phyloP scores from a whole-genome alignment of 1,284 basidiomycete species.

The Meripilus lineatus region DNA sequence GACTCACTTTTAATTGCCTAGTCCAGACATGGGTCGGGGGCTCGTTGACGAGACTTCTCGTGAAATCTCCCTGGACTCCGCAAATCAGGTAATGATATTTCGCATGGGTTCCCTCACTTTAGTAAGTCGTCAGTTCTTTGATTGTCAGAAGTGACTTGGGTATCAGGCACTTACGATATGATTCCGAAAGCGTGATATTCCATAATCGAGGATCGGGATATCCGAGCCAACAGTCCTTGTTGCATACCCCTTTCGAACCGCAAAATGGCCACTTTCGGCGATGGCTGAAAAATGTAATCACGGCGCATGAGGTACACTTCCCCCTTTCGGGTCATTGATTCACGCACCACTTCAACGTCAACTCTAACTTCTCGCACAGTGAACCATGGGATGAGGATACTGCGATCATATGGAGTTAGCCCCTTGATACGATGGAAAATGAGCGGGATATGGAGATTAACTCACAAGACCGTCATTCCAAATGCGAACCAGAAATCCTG shows the following conservation, averaged over 20 bases:
- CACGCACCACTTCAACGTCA: constrained; percentile 37
- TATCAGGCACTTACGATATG: constrained; percentile 56
- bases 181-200: constrained; percentile 72
- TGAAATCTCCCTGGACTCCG: constrained; percentile 71
- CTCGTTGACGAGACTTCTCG: constrained; percentile 51
- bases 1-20: constrained; percentile 53
- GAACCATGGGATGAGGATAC: constrained; percentile 40
- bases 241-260: constrained; percentile 70
- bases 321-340: too few relatives aligned
- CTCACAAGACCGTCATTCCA: constrained; percentile 37
- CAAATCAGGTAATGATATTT: constrained; percentile 67
- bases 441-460: constrained; percentile 1
- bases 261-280: constrained; percentile 61
- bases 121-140: too few relatives aligned
- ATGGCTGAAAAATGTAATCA: constrained; percentile 58
- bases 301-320: too few relatives aligned
- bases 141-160: too few relatives aligned
- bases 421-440: constrained; percentile 2
- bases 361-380: constrained; percentile 38
- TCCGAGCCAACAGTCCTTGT: constrained; percentile 62
- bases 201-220: constrained; percentile 59
- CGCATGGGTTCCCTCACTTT: constrained; percentile 53
- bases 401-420: constrained; percentile 12
- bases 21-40: constrained; percentile 66
- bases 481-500: constrained; percentile 44